Base-by-base conservation (phyloP, 345 rosid genomes). In the Camelina neglecta region DNA sequence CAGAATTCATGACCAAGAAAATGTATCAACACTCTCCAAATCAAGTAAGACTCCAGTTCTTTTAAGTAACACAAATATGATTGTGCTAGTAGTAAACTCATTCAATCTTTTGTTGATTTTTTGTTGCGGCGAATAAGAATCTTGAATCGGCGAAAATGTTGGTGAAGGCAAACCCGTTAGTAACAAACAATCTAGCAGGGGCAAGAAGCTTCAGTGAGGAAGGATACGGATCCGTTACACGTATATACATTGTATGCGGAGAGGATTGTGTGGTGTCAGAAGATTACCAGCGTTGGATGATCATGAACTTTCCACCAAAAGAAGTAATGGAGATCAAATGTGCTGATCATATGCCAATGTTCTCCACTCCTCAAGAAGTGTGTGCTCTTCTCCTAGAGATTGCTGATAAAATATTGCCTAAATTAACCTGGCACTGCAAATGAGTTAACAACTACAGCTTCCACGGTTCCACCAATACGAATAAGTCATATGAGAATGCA, bases 291-390 rank as follows among this genome's bases (percentile, higher is more conserved):
- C 35, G 60, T 4, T 85, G 83, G 84, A 73, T 77, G 73, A 73
- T 81, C 24, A 35, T 44, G 4, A 73, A 74, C 29, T 63, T 60
- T 66, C 78, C 63, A 4, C 21, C 42, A 1, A 45, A 81, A 23
- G 77, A 83, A 53, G 83, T 79, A 60, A 49, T 49, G 57, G 72
- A 57, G 47, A 81, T 85, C 45, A 21, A 50, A 5, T 72, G 61
- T 33, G 61, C 84, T 0, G 81, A 76, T 64, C 88, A 83, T 60
- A 83, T 81, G 85, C 50, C 71, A 54, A 81, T 83, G 79, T 13
- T 66, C 16, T 81, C 83, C 2, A 67, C 51, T 44, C 84, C 83
- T 12, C 26, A 10, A 7, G 62, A 82, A 53, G 57, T 86, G 0
- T 54, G 56, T 6, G 67, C 59, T 4, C 65, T 13, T 48, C 63